A percentile compares a stretch with the other conserved stretches of the same genome.
Conservation (phyloP, 129 eudicot species). For the Centrapalus pauciflorus region DNA sequence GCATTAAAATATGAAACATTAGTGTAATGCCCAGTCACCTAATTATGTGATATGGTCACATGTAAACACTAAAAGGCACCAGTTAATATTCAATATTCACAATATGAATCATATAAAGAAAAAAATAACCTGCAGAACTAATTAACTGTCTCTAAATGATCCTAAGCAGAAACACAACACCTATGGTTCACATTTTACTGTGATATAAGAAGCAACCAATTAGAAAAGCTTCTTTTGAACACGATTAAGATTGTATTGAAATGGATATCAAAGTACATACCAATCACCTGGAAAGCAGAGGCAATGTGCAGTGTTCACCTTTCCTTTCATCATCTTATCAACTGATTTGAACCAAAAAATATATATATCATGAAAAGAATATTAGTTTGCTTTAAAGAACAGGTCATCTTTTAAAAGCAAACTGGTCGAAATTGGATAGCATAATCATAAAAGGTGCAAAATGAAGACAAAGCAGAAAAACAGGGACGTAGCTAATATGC, state of each 20-base stretch:
- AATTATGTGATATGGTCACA: too few species aligned
- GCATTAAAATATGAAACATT: not conserved
- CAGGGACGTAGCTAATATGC: too few species aligned
- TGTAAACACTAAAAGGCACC: too few species aligned
- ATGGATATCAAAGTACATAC: conserved; percentile 38
- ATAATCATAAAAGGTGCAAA: too few species aligned
- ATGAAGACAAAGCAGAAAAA: too few species aligned
- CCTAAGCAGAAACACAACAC: too few species aligned
- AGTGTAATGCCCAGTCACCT: not conserved
- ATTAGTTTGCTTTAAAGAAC: not conserved
- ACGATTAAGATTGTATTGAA: not conserved
- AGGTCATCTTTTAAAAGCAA: not conserved
- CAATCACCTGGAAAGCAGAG: conserved; percentile 89
- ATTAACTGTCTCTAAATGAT: too few species aligned
- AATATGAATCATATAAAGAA: not conserved
- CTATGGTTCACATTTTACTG: too few species aligned
- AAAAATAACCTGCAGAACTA: not conserved
- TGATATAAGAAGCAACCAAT: not conserved
- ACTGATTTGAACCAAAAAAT: conserved; percentile 36
- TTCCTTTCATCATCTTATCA: conserved; percentile 80
- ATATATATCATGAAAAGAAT: not conserved
- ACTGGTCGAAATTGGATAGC: too few species aligned
- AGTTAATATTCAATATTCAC: not conserved
- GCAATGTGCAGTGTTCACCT: conserved; percentile 86
- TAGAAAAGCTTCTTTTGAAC: not conserved